Percentiles rank a stretch among this genome's conserved stretches.
Conservation (phyloP, 148 eudicot species). For the Nepenthes mirabilis region DNA sequence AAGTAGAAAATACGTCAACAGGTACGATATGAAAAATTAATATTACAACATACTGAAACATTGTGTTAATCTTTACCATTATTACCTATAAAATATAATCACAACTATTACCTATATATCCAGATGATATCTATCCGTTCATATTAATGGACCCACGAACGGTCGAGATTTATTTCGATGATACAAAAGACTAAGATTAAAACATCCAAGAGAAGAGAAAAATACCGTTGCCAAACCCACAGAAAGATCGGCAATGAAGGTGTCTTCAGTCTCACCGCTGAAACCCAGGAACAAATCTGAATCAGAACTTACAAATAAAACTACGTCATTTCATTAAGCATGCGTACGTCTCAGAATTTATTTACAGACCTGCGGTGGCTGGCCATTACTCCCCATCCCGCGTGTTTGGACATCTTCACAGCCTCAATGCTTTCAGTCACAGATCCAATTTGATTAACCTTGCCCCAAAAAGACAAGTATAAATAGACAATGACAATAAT, state of each 20-base stretch:
- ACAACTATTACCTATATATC: no score
- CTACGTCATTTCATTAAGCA: neutral
- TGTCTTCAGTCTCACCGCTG: conserved; percentile 98
- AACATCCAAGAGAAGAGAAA: neutral
- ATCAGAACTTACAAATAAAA: neutral
- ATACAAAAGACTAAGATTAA: neutral
- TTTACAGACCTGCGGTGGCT: conserved; percentile 75
- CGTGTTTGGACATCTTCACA: conserved; percentile 84
- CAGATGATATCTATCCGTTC: no score
- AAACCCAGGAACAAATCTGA: conserved; percentile 1
- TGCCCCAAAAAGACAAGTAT: conserved; percentile 2
- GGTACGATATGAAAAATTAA: no score
- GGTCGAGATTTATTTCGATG: neutral
- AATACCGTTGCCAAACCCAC: conserved; percentile 96
- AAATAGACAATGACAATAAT: no score
- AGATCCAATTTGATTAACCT: conserved; percentile 97
- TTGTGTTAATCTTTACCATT: no score
- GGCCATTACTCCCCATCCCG: conserved; percentile 99
- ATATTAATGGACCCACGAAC: neutral
- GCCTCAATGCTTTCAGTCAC: conserved; percentile 98
- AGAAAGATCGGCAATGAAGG: conserved; percentile 95
- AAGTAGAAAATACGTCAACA: neutral
- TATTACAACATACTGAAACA: no score
- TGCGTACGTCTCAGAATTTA: neutral
- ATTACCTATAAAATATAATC: no score